Evolutionary conservation across 345 rosid species (phyloP).

Genomic region (Iberis pinnata): DNA sequence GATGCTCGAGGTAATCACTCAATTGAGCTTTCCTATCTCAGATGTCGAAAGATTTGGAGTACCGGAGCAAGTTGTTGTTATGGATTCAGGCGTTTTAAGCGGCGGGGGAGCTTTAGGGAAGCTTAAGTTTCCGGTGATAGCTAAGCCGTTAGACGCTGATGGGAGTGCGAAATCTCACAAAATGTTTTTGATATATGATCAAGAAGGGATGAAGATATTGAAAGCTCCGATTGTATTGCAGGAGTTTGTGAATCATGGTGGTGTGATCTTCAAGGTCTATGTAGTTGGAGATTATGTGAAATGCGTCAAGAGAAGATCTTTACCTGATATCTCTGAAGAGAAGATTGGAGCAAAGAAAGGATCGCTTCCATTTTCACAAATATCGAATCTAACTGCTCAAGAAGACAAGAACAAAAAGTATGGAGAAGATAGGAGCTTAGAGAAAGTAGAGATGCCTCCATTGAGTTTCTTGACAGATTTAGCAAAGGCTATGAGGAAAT

Average conservation of each 20-base stretch:
- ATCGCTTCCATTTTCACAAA: constrained; percentile 45
- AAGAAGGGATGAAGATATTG: constrained; percentile 37
- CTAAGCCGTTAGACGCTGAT: constrained; percentile 47
- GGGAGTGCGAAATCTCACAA: constrained; percentile 48
- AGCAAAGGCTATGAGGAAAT: constrained; percentile 42
- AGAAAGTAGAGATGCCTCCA: constrained; percentile 47
- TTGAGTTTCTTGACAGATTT: constrained; percentile 38
- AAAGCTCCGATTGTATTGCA: constrained; percentile 47
- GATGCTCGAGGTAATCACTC: constrained; percentile 52
- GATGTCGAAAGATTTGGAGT: constrained; percentile 27
- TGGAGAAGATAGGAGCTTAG: constrained; percentile 29
- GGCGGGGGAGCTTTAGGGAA: constrained; percentile 27
- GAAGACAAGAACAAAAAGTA: constrained; percentile 20
- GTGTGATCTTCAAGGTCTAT: constrained; percentile 55
- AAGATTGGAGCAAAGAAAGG: constrained; percentile 36
- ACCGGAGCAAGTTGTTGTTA: constrained; percentile 41
- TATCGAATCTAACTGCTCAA: constrained; percentile 40
- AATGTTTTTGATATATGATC: constrained; percentile 46
- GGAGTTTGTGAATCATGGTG: constrained; percentile 67
- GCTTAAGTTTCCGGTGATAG: constrained; percentile 43
- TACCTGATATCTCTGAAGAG: constrained; percentile 48
- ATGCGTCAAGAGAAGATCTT: constrained; percentile 48
- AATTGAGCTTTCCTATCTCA: constrained; percentile 21
- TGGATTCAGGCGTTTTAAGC: constrained; percentile 24
- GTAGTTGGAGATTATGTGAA: constrained; percentile 42